Evolutionary conservation across 2,329 filamentous ascomycete genomes (phyloP), one percentile per base, ranked within the genome.

Genomic region (Beauveria sp.): DNA sequence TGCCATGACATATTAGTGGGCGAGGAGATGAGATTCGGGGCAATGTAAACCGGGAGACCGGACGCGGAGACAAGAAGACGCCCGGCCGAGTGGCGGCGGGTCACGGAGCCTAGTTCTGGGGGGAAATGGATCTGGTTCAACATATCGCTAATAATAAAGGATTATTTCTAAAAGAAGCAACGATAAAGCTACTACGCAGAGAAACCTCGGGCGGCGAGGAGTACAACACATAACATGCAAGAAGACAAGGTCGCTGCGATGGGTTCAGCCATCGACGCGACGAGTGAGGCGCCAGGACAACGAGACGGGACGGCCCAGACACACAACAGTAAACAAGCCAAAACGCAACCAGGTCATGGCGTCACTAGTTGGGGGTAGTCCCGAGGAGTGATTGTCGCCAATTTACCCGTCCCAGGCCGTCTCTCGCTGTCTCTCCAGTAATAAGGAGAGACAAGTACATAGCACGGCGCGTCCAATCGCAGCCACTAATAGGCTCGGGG

Each of bases 1-100:
- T 16, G 46, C 24, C 47, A 30, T 30, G 30, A 30, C 47, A 50
- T 16, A 24, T 5, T n/a, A 48, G 14, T 24, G 16, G 46, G 1
- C 26, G 16, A 18, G 24, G 16, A 18, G 20, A 47, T 9, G 5
- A 53, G 3, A 53, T 20, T 53, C 34, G 30, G 51, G 10, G 51
- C 37, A 43, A 43, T 53, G 12, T 54, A 22, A 20, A 43, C 24
- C n/a, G 37, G 30, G 10, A 28, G 5, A 8, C 51, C 24, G 20
- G 55, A n/a, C 30, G 5, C 55, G 55, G 55, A 40, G 55, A 57
- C 44, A 57, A 24, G 37, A 9, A 57, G 43, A 40, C 18, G 55
- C 43, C 43, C 43, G 55, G 55, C 55, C 55, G 55, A 57, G 55
- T 57, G 44, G 40, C 52, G n/a, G 54, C 26, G 44, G 55, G 10